Base-by-base conservation (phyloP, 2,329 filamentous ascomycete species). In the Penicillium sp. region DNA sequence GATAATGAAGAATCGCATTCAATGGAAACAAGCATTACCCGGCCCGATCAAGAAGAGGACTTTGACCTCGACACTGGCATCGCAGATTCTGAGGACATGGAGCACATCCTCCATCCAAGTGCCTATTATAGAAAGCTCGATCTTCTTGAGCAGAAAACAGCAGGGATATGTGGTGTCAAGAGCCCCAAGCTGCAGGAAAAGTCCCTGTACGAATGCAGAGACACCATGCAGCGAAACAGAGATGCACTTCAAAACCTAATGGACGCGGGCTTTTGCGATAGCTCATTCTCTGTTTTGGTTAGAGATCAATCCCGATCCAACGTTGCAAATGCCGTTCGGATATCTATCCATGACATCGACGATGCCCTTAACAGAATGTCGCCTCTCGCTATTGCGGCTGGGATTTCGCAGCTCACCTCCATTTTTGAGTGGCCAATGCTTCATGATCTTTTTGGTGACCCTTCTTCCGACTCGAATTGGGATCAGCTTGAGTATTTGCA, bases 41-140 rank as follows among this genome's bases (percentile, higher is more conserved):
- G 13, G 2, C 53, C 53, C 9, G 33, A 53, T 19, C 24, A 24
- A 3, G 19, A 45, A 24, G n/a, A 56, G 0, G 38, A 45, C 2
- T 30, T 44, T 4, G 50, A 53, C n/a, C n/a, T 53, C n/a, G 30
- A 38, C 19, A n/a, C 33, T 28, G 53, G 37, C 22, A 22, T 56
- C 26, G 37, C 53, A 15, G 33, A 53, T 28, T 24, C 17, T 3
- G 19, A 30, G 26, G 38, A 51, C 35, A 15, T 56, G 24, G 53
- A 60, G 17, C 58, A 60, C 6, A 37, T 60, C 7, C 44, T 56
- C n/a, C 24, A 57, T 33, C n/a, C 58, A 2, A 6, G 35, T 44
- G 44, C 35, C 9, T 56, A 60, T n/a, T 56, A 56, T 10, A 12
- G 24, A 17, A 55, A 37, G 22, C 37, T 60, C 1, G 53, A 60